phyloP scores from a whole-genome alignment of 2,329 filamentous ascomycete species.

The Cryphonectria radicalis region DNA sequence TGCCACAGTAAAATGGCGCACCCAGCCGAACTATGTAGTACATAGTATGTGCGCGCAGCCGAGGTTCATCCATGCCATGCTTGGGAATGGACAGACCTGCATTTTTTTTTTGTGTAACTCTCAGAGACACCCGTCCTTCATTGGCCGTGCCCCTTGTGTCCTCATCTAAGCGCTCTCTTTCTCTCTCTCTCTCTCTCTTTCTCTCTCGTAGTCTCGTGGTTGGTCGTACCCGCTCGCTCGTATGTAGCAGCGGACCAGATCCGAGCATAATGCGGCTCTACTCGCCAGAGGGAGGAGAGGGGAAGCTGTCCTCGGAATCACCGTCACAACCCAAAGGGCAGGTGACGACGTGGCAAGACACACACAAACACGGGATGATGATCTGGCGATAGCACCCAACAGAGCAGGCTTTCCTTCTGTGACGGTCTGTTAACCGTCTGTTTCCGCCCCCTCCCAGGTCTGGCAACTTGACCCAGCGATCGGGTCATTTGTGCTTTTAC shows the following conservation, averaged over 20 bases:
- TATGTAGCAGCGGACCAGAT: slow-evolving; percentile 7
- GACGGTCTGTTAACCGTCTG: background rate
- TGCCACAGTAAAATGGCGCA: slow-evolving; percentile 15
- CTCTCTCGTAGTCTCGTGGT: background rate
- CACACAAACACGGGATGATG: slow-evolving; percentile 5
- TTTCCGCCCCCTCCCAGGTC: background rate
- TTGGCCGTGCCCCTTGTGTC: background rate
- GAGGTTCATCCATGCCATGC: background rate
- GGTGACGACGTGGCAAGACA: background rate
- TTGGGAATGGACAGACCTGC: background rate
- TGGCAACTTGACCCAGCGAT: background rate
- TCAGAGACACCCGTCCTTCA: background rate
- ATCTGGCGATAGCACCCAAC: slow-evolving; percentile 11
- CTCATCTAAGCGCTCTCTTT: slow-evolving; percentile 3
- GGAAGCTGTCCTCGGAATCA: background rate
- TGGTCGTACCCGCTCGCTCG: background rate
- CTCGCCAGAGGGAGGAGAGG: background rate
- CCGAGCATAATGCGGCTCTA: slow-evolving; percentile 5
- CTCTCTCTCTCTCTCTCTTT: background rate
- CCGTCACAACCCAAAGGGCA: background rate
- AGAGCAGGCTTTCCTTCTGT: background rate
- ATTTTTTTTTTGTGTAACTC: background rate
- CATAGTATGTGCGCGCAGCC: background rate
- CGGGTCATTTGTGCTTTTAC: background rate
- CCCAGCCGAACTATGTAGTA: background rate